Conservation (phyloP, 2,329 filamentous ascomycete species). For the Teratosphaeria epicoccoides region DNA sequence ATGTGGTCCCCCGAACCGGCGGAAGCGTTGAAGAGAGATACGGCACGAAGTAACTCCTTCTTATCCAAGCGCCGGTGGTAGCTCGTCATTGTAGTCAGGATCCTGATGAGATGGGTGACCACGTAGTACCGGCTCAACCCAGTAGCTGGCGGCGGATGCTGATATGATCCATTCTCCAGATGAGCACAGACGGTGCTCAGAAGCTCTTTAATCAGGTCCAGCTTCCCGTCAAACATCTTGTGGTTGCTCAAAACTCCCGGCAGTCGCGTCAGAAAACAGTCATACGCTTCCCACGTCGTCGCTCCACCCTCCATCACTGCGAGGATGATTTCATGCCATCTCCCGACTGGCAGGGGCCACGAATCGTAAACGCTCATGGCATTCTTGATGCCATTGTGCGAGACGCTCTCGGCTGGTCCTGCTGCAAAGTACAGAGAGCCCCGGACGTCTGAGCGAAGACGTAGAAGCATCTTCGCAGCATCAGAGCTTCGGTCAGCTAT, state of each 20-base stretch:
- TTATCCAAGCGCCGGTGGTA: conserved; percentile 81
- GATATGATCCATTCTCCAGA: conserved; percentile 64
- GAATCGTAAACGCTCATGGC: not conserved
- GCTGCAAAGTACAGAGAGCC: conserved; percentile 9
- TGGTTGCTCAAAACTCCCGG: conserved; percentile 85
- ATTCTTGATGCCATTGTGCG: not conserved
- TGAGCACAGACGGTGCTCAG: conserved; percentile 72
- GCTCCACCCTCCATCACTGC: conserved; percentile 4
- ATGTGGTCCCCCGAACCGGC: conserved; percentile 45
- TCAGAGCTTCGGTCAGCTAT: not conserved
- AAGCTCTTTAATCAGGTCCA: conserved; percentile 64
- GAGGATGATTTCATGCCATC: conserved; percentile 38
- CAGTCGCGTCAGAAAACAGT: conserved; percentile 76
- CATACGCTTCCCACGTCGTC: conserved; percentile 71
- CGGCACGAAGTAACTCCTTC: conserved; percentile 78
- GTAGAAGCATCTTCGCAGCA: conserved; percentile 8
- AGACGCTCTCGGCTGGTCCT: not conserved
- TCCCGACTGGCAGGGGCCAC: conserved; percentile 4
- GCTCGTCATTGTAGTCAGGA: conserved; percentile 75
- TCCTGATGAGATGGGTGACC: conserved; percentile 77
- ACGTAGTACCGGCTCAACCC: conserved; percentile 80
- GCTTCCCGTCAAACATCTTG: conserved; percentile 65
- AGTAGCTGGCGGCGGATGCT: conserved; percentile 68
- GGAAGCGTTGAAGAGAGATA: conserved; percentile 74
- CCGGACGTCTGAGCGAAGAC: conserved; percentile 12